Evolutionary conservation across 345 rosid genomes (phyloP), one percentile per base, ranked within the genome.

Genomic region (Cardamine resedifolia): DNA sequence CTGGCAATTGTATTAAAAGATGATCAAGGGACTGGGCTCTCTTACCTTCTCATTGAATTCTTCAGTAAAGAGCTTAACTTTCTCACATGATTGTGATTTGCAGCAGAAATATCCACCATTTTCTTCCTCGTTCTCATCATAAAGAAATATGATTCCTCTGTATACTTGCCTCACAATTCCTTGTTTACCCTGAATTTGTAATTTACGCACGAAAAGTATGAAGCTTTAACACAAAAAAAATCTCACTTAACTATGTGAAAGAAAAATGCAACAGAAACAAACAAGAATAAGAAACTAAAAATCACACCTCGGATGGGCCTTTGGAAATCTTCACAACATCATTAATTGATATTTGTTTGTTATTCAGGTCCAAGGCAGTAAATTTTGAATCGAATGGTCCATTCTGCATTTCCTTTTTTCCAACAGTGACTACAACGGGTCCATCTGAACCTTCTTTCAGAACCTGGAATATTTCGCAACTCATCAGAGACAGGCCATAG

Each of bases 91-190:
- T 50, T 83, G 88, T 68, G 96, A 86, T 75, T 82, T 91, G 56
- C 90, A 83, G 81, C 97, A 91, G 68, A 90, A 68, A 81, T 82
- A 88, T 58, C 97, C 96, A 66, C 96, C 93, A 77, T 95, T 86
- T 79, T 88, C 96, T 18, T 77, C 76, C 75, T 87, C 96, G 58
- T 82, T 83, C 70, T 89, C 85, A 81, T 80, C 89, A 75, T 83
- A 79, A 60, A 88, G 47, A 68, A 91, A 95, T 68, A 95, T 41
- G 66, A 82, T 74, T 44, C 99, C 97, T 77, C 96, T 80, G 71
- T 95, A 95, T 24, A 91, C 86, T 83, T 91, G 92, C 82, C 82
- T 91, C 23, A 87, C 87, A 78, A 82, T 76, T 65, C 99, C 99
- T 82, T 95, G 86, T 81, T 80, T 85, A 82, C 85, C 97, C 99